These are phyloP conservation scores for Trichosporon sp. DNA, from an alignment of 1,284 basidiomycete genomes.

Conservation along the genomic window DNA sequence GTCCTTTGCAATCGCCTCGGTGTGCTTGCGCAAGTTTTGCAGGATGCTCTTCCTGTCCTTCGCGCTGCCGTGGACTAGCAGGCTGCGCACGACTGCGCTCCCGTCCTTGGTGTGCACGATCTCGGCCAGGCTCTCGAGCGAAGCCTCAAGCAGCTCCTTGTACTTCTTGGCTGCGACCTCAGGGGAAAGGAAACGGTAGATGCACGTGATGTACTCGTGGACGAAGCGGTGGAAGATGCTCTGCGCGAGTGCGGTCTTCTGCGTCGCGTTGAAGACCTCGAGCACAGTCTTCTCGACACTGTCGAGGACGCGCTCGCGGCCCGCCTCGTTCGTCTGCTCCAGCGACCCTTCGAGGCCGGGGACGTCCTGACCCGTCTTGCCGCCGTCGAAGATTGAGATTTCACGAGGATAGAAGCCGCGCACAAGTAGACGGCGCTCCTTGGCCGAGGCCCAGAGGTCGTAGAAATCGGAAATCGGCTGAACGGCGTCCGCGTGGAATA, in stretches of 20 bases:
- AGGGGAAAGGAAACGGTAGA: slow-evolving; percentile 40
- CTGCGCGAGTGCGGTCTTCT: slow-evolving; percentile 78
- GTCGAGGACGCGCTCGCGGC: slow-evolving; percentile 60
- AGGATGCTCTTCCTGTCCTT: slow-evolving; percentile 87
- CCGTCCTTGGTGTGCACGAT: slow-evolving; percentile 90
- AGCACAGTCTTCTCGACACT: slow-evolving; percentile 66
- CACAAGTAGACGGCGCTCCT: slow-evolving; percentile 69
- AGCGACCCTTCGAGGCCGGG: slow-evolving; percentile 61
- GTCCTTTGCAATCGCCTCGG: slow-evolving; percentile 74
- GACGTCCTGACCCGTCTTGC: slow-evolving; percentile 42
- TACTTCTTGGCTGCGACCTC: slow-evolving; percentile 45
- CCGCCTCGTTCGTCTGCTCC: slow-evolving; percentile 59
- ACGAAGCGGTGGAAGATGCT: slow-evolving; percentile 72
- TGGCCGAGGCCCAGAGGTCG: slow-evolving; percentile 74
- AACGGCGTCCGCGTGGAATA: slow-evolving; percentile 76
- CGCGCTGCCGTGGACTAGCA: slow-evolving; percentile 70
- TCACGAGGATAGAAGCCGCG: slow-evolving; percentile 86
- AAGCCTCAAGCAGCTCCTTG: slow-evolving; percentile 49
- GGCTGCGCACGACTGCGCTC: slow-evolving; percentile 72
- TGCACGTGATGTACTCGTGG: slow-evolving; percentile 45
- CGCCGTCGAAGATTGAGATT: slow-evolving; percentile 69
- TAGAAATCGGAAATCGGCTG: slow-evolving; percentile 76
- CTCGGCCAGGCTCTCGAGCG: slow-evolving; percentile 74
- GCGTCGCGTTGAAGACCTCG: slow-evolving; percentile 82
- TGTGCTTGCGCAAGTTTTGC: slow-evolving; percentile 75